A percentile compares a stretch with the other conserved stretches of the same genome.
Conservation (phyloP, 2,329 filamentous ascomycete species). For the Celoporthe dispersa region DNA sequence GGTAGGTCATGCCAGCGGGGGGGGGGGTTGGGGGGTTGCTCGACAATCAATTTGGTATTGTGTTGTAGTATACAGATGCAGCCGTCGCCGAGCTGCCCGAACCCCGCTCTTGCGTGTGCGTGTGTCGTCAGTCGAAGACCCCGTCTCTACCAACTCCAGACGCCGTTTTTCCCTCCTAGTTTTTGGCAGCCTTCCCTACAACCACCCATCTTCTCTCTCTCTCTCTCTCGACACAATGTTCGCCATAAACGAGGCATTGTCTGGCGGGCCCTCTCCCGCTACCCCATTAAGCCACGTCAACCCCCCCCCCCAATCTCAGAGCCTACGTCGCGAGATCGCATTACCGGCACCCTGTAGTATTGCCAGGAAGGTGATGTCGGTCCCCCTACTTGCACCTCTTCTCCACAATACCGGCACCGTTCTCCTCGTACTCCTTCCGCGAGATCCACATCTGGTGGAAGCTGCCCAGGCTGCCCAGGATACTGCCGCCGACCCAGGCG, state of each 20-base stretch:
- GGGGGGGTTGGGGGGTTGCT: not conserved
- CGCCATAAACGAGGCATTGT: too few relatives aligned
- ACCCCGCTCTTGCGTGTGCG: constrained; percentile 5
- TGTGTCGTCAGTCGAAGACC: constrained; percentile 21
- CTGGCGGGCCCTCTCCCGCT: not conserved
- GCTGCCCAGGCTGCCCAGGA: constrained; percentile 90
- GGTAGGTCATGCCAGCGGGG: constrained; percentile 49
- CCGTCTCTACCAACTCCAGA: constrained; percentile 28
- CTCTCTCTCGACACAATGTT: too few relatives aligned
- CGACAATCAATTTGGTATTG: constrained; percentile 17
- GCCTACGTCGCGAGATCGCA: not conserved
- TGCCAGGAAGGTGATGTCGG: not conserved
- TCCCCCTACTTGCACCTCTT: constrained; percentile 84
- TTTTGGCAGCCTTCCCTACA: constrained; percentile 8
- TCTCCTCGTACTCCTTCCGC: constrained; percentile 96
- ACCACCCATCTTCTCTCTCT: too few relatives aligned
- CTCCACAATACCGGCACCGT: constrained; percentile 87
- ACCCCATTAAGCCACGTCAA: not conserved
- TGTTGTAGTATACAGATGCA: constrained; percentile 20
- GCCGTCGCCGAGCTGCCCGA: constrained; percentile 16
- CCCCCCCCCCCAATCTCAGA: not conserved
- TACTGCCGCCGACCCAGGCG: constrained; percentile 95
- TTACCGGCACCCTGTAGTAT: not conserved
- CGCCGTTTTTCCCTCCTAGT: constrained; percentile 22
- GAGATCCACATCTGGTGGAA: constrained; percentile 99